Base-by-base conservation (phyloP, 306 rosid genomes). In the Oemleria cerasiformis region DNA sequence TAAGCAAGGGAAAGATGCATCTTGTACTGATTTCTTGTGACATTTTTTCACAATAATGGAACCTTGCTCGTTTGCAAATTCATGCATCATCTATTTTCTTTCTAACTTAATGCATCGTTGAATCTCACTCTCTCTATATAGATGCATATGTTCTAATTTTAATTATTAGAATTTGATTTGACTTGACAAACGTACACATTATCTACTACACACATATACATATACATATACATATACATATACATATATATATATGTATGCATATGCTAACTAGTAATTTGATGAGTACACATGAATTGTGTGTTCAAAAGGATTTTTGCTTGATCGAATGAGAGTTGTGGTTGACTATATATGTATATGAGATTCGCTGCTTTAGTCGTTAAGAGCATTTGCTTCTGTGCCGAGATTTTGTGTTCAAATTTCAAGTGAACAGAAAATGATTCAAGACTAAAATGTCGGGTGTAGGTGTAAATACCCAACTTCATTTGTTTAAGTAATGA, bases 11-110 rank as follows among this genome's bases (percentile, higher is more conserved):
- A 57, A 25, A 57, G n/a, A 70, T 54, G 51, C 42, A 69, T 54
- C 64, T 69, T 55, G 53, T 54, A 69, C 53, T 54, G 51, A 40
- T 39, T 69, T 55, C 53, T 40, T 13, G 23, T 69, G 64, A 69
- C 64, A 69, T 30, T 39, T 69, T 14, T 25, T 51, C 20, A 69
- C 14, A 58, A 58, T 54, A 69, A 69, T 69, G 53, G 51, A 21
- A 5, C 6, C 10, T 42, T 9, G 4, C 8, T 55, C 10, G 20
- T 20, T 68, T 40, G 65, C 65, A 55, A 70, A 55, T 23, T 55
- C 74, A 55, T 70, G 74, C 74, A 70, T 70, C 74, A 15, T 19
- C 23, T 5, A 15, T 19, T 54, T 41, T 55, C 25, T 34, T 41
- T 69, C 73, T 56, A 58, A 40, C 42, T 41, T 55, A 36, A 34